phyloP scores from a whole-genome alignment of 1,284 basidiomycete species.

The Leccinum insolens region DNA sequence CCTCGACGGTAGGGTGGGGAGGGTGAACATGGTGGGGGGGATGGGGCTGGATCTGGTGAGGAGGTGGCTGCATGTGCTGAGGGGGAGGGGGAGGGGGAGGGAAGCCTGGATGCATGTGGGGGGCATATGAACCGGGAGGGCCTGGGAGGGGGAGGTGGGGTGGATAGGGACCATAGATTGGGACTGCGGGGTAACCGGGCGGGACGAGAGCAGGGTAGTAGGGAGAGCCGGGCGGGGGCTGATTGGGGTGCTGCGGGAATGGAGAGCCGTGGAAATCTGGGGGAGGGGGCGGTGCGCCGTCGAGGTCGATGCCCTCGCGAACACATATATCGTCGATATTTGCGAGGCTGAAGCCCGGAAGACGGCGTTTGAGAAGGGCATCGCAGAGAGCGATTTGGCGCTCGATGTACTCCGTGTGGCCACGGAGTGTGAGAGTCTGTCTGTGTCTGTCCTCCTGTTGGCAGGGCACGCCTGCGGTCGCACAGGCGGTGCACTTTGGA shows the following conservation, averaged over 20 bases:
- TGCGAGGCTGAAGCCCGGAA: slow-evolving; percentile 65
- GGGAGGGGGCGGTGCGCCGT: slow-evolving; percentile 27
- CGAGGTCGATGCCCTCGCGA: slow-evolving; percentile 68
- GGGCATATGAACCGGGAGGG: slow-evolving; percentile 52
- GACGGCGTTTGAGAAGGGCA: slow-evolving; percentile 71
- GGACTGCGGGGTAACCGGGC: slow-evolving; percentile 46
- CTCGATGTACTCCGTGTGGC: slow-evolving; percentile 79
- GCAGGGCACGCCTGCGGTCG: slow-evolving; percentile 73
- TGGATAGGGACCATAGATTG: slow-evolving; percentile 48
- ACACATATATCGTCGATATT: slow-evolving; percentile 64
- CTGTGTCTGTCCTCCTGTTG: slow-evolving; percentile 84
- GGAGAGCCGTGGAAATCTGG: slow-evolving; percentile 33
- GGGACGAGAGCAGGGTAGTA: slow-evolving; percentile 46
- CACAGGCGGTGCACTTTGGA: slow-evolving; percentile 79
- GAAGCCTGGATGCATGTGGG: slow-evolving; percentile 57
- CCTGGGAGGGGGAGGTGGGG: slow-evolving; percentile 50
- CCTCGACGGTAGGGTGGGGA: slow-evolving; percentile 38
- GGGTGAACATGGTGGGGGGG: slow-evolving; percentile 36
- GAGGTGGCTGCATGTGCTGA: slow-evolving; percentile 36
- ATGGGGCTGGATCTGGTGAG: slow-evolving; percentile 37
- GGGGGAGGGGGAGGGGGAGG: slow-evolving; percentile 44
- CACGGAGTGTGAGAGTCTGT: slow-evolving; percentile 79
- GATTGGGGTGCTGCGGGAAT: slow-evolving; percentile 33
- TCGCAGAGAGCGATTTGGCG: slow-evolving; percentile 73
- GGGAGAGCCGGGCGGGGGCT: slow-evolving; percentile 38